A percentile compares a stretch with the other conserved stretches of the same genome.
Conservation (phyloP, 345 rosid genomes). For the Triadica sebifera region DNA sequence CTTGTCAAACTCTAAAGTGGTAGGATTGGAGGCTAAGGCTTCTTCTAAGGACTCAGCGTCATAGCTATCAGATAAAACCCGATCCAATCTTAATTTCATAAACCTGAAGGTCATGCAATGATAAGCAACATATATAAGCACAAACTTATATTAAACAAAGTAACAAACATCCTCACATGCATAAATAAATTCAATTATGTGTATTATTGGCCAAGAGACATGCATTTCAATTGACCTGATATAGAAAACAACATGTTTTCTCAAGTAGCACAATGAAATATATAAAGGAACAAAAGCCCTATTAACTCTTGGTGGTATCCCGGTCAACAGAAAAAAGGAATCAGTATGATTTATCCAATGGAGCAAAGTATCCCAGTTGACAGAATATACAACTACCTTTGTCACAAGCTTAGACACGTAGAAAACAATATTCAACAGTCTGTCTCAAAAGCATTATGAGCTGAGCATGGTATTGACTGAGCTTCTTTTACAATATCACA, state of each 20-base stretch:
- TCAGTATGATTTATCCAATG: too few relatives aligned
- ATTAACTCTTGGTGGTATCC: too few relatives aligned
- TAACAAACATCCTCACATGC: neutral
- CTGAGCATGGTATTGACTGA: neutral
- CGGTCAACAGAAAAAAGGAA: too few relatives aligned
- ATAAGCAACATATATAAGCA: slow-evolving; percentile 7
- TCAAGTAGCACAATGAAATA: too few relatives aligned
- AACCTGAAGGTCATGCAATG: slow-evolving; percentile 50
- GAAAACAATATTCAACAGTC: neutral
- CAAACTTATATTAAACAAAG: neutral
- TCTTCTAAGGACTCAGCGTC: slow-evolving; percentile 69
- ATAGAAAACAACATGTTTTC: neutral
- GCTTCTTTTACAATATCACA: neutral
- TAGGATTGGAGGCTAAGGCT: slow-evolving; percentile 75
- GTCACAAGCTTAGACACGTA: neutral
- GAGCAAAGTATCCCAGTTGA: too few relatives aligned
- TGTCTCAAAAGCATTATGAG: neutral
- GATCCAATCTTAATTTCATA: slow-evolving; percentile 94
- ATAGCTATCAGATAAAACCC: slow-evolving; percentile 71
- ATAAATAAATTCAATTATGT: neutral
- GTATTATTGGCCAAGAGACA: neutral
- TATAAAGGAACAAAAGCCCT: too few relatives aligned
- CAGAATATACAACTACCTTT: neutral
- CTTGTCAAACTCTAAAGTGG: slow-evolving; percentile 63
- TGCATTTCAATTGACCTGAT: neutral